Evolutionary conservation across 139 green algal species (phyloP).

Genomic region (Chara braunii): DNA sequence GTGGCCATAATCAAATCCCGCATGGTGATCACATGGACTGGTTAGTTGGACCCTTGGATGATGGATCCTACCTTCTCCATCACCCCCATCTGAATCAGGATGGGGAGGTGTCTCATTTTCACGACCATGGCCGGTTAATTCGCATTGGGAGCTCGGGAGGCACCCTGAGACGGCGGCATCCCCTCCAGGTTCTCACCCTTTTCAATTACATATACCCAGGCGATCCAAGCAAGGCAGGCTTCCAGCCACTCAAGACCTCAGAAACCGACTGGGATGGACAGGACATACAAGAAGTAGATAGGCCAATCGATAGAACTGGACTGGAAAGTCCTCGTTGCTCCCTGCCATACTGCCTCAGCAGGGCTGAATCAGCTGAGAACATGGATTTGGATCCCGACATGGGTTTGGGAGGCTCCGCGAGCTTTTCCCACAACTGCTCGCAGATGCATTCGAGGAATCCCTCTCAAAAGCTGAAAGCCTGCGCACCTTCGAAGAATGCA

Average conservation of each 20-base stretch:
- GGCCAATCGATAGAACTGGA: too few species aligned
- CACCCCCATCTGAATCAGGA: constrained; percentile 9
- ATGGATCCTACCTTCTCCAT: constrained; percentile 24
- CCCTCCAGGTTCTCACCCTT: neutral
- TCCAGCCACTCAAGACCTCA: neutral
- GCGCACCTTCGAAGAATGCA: too few species aligned
- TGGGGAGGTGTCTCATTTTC: constrained; percentile 13
- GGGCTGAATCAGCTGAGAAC: too few species aligned
- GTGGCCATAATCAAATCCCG: constrained; percentile 11
- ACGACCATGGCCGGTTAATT: constrained; percentile 31
- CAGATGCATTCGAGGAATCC: too few species aligned
- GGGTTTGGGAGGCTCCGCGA: too few species aligned
- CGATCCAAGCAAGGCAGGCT: neutral
- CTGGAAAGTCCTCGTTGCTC: too few species aligned
- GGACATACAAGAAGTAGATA: too few species aligned
- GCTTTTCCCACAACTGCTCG: too few species aligned
- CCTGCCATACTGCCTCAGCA: too few species aligned
- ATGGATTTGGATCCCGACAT: too few species aligned
- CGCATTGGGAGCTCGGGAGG: neutral
- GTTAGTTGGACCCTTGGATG: constrained; percentile 12
- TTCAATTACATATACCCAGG: neutral
- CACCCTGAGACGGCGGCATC: constrained; percentile 5
- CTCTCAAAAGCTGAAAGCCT: too few species aligned
- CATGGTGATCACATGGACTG: constrained; percentile 35
- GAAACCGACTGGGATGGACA: neutral